Conservation (phyloP, 176 grass and related monocot genomes). For the Paspalum vaginatum region DNA sequence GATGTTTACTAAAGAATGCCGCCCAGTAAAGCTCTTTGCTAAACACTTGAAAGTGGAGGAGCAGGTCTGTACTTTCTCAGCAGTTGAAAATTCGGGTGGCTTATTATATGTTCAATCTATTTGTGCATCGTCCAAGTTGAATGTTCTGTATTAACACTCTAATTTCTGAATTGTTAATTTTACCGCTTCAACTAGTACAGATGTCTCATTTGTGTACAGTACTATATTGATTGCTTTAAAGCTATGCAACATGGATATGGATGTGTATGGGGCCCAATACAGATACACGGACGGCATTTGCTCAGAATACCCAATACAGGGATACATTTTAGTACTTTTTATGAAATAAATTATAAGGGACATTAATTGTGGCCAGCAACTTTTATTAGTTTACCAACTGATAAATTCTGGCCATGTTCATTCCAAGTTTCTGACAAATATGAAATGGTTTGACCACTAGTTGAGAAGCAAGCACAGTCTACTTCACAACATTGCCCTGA, state of each 20-base stretch:
- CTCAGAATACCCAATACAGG: too few relatives aligned
- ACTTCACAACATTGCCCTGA: too few relatives aligned
- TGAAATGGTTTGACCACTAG: too few relatives aligned
- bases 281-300: too few relatives aligned
- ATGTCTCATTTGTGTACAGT: neutral
- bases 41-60: constrained; percentile 97
- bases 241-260: neutral
- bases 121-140: neutral
- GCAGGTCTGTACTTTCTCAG: constrained; percentile 54
- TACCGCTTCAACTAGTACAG: neutral
- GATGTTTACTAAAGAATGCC: constrained; percentile 76
- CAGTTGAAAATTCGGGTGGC: neutral
- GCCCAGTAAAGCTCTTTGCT: constrained; percentile 86
- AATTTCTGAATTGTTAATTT: neutral
- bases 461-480: too few relatives aligned
- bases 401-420: too few relatives aligned
- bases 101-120: neutral
- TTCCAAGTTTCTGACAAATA: too few relatives aligned
- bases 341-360: too few relatives aligned
- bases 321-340: too few relatives aligned
- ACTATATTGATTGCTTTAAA: neutral
- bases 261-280: too few relatives aligned
- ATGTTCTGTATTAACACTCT: neutral
- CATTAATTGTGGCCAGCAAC: too few relatives aligned
- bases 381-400: too few relatives aligned